Percentiles rank a stretch among this genome's conserved stretches.
phyloP scores from a whole-genome alignment of 495 filamentous ascomycete genomes.

The Trichoderma reesei region DNA sequence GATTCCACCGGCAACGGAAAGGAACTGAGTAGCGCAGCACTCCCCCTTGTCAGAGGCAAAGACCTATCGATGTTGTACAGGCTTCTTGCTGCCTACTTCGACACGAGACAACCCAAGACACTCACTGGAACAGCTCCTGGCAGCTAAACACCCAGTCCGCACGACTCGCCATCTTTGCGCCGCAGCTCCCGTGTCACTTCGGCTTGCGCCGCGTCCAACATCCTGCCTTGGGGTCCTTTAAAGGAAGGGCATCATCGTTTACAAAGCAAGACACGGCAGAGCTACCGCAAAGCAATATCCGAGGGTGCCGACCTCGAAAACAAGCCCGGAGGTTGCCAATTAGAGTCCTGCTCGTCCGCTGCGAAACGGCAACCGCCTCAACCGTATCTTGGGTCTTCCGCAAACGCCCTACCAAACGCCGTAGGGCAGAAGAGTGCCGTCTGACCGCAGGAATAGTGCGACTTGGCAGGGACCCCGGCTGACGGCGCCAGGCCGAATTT shows the following conservation, averaged over 20 bases:
- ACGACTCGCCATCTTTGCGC: not conserved
- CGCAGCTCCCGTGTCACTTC: not conserved
- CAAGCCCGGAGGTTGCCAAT: not conserved
- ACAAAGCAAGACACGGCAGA: not conserved
- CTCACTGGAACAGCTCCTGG: not conserved
- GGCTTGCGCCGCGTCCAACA: not conserved
- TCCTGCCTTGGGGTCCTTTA: not conserved
- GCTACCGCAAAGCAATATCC: not conserved
- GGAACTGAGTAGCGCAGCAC: not conserved
- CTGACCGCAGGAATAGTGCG: constrained; percentile 8
- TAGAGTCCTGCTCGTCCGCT: not conserved
- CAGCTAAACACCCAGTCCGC: not conserved
- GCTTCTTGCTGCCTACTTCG: not conserved
- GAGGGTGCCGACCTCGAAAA: constrained; percentile 1
- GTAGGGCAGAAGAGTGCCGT: constrained; percentile 8
- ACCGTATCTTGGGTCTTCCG: not conserved
- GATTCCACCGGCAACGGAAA: not conserved
- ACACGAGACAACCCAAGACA: not conserved
- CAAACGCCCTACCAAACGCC: constrained; percentile 7
- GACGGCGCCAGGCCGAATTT: constrained; percentile 7
- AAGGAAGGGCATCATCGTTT: not conserved
- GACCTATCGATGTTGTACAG: not conserved
- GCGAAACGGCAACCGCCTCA: not conserved
- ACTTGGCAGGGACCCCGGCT: constrained; percentile 9
- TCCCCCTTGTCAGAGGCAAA: not conserved